Conservation (phyloP, 2,329 filamentous ascomycete species). For the Verruconis gallopava region DNA sequence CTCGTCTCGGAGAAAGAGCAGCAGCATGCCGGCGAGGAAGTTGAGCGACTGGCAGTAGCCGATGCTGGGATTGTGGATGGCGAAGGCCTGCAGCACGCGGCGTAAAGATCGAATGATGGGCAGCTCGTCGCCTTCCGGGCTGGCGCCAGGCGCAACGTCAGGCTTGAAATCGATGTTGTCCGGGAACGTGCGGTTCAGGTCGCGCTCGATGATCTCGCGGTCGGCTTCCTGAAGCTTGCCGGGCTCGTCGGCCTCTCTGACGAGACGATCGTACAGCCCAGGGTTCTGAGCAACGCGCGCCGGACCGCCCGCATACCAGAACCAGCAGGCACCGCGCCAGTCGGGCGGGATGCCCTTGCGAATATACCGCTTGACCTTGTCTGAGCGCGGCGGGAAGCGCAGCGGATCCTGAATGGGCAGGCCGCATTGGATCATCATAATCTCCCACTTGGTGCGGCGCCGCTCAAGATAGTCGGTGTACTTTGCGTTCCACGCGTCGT, state of each 20-base stretch:
- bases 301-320: slow-evolving; percentile 85
- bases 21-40: slow-evolving; percentile 78
- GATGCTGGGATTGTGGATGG: slow-evolving; percentile 79
- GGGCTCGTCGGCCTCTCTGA: slow-evolving; percentile 44
- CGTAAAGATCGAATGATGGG: slow-evolving; percentile 57
- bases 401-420: slow-evolving; percentile 59
- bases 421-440: slow-evolving; percentile 62
- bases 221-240: slow-evolving; percentile 55
- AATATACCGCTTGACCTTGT: slow-evolving; percentile 79
- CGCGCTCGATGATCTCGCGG: slow-evolving; percentile 81
- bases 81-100: slow-evolving; percentile 77
- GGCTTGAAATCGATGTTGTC: slow-evolving; percentile 89
- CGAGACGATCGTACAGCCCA: slow-evolving; percentile 54
- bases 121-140: slow-evolving; percentile 4
- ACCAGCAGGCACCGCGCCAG: slow-evolving; percentile 93
- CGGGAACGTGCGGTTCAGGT: slow-evolving; percentile 85
- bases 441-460: slow-evolving; percentile 69
- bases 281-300: slow-evolving; percentile 62
- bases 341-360: slow-evolving; percentile 89
- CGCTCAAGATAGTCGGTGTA: slow-evolving; percentile 66
- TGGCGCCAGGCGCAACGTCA: slow-evolving; percentile 24
- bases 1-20: slow-evolving; percentile 72
- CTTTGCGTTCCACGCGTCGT: slow-evolving; percentile 64
- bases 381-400: slow-evolving; percentile 65
- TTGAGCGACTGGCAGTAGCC: slow-evolving; percentile 95